These are phyloP conservation scores for Hypoxylon lienhwacheense DNA, from an alignment of 495 filamentous ascomycete species.

Conservation along the genomic window DNA sequence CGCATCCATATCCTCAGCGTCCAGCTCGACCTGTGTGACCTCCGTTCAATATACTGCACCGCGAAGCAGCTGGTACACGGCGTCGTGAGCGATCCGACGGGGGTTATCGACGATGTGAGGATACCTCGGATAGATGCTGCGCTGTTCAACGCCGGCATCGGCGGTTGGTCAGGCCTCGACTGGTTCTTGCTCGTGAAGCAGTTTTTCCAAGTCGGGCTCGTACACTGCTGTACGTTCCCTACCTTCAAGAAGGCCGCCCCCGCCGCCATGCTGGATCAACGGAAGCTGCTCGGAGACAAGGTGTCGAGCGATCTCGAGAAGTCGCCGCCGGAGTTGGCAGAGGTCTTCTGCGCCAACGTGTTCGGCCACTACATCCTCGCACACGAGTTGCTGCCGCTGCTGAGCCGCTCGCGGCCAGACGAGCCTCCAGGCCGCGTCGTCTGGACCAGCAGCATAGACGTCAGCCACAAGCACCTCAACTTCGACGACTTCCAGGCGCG, in stretches of 20 bases:
- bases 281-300: slow-evolving; percentile 28
- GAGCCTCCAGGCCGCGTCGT: slow-evolving; percentile 63
- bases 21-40: slow-evolving; percentile 59
- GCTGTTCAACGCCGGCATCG: slow-evolving; percentile 86
- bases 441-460: slow-evolving; percentile 83
- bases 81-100: slow-evolving; percentile 50
- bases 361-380: slow-evolving; percentile 94
- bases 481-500: slow-evolving; percentile 77
- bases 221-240: slow-evolving; percentile 76
- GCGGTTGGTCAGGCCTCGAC: slow-evolving; percentile 80
- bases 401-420: slow-evolving; percentile 53
- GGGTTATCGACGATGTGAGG: slow-evolving; percentile 45
- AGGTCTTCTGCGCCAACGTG: slow-evolving; percentile 86
- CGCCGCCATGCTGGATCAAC: slow-evolving; percentile 56
- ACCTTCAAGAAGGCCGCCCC: slow-evolving; percentile 65
- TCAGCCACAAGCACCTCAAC: slow-evolving; percentile 57
- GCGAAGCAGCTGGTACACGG: slow-evolving; percentile 53
- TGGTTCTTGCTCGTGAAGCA: slow-evolving; percentile 65
- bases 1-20: slow-evolving; percentile 60
- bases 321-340: slow-evolving; percentile 55
- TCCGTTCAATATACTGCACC: slow-evolving; percentile 51
- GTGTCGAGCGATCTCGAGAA: slow-evolving; percentile 1
- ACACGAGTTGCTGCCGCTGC: slow-evolving; percentile 74
- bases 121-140: slow-evolving; percentile 76
- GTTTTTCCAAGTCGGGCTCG: slow-evolving; percentile 61